Evolutionary conservation across 306 rosid species (phyloP), one percentile per base, ranked within the genome.

Genomic region (Cercis canadensis): DNA sequence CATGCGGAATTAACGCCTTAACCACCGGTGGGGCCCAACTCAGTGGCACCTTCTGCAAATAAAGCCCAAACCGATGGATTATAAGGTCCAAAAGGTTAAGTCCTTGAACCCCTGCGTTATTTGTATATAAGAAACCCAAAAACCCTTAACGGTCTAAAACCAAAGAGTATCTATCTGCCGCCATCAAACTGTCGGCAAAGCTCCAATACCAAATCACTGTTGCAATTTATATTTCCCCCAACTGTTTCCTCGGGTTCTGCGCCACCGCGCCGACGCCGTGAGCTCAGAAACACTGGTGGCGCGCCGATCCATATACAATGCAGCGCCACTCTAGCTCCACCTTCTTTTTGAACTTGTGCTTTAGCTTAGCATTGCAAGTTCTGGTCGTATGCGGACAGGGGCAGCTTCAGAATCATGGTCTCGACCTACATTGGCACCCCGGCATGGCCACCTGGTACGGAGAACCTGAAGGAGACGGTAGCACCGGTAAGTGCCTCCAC

Each of bases 361-460:
- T 75, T 11, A 12, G 36, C 8, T 83, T 58, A 51, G 64, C 65
- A 4, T 21, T 76, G 55, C 70, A 44, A 11, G 69, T 67, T 37
- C 21, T 61, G 21, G 36, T 60, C 1, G 62, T 66, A 11, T 51
- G 54, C n/a, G 81, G 81, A 51, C 74, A 75, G 57, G 76, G 31
- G 18, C 53, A 57, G 49, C 39, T 72, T 53, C 83, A 74, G 18
- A 82, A 76, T 37, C 76, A 6, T 10, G 79, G 36, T 8, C 10
- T 51, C 1, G 87, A 84, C 82, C 49, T 16, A 33, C 92, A 83
- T 82, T 93, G 98, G 98, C 49, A 71, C 33, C 80, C 92, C 0
- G 98, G 94, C 53, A 77, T 79, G 31, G 98, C 96, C 70, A 93
- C 98, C 5, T 93, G 98, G 98, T 94, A 94, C 57, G 98, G 98